Percentiles rank a stretch among this genome's conserved stretches.
Conservation (phyloP, 495 filamentous ascomycete species). For the Parathielavia hyrcaniae region DNA sequence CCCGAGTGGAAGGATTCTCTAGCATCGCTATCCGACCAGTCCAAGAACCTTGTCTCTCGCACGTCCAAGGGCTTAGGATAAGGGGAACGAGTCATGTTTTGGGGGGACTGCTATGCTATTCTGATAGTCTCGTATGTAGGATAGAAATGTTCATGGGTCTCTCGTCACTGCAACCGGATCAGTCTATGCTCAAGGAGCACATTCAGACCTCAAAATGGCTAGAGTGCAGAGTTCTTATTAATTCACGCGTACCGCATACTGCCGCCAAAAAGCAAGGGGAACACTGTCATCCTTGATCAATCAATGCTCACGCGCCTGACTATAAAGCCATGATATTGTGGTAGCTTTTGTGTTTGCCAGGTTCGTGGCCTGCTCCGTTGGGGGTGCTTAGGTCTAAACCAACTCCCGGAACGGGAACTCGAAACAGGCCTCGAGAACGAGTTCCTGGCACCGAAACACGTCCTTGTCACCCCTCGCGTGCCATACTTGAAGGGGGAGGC, state of each 20-base stretch:
- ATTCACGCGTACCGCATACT: not conserved
- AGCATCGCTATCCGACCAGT: not conserved
- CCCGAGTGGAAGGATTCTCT: no score
- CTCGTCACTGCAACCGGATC: slow-evolving; percentile 1
- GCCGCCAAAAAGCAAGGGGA: not conserved
- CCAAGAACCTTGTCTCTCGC: not conserved
- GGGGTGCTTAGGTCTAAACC: not conserved
- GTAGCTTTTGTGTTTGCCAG: not conserved
- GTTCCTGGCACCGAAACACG: slow-evolving; percentile 12
- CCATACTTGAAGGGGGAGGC: slow-evolving; percentile 10
- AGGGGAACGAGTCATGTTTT: not conserved
- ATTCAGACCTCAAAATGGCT: not conserved
- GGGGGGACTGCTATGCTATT: not conserved
- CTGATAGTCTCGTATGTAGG: not conserved
- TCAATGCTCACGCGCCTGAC: slow-evolving; percentile 4
- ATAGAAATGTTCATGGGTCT: slow-evolving; percentile 3
- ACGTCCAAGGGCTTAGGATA: slow-evolving; percentile 3
- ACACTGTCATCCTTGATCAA: slow-evolving; percentile 1
- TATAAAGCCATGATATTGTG: slow-evolving; percentile 2
- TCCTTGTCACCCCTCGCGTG: no score
- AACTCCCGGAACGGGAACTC: slow-evolving; percentile 11
- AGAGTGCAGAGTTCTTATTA: slow-evolving; percentile 1
- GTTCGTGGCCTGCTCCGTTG: slow-evolving; percentile 1
- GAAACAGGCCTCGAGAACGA: slow-evolving; percentile 3
- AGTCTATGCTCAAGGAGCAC: not conserved